Base-by-base conservation (phyloP, 2,329 filamentous ascomycete genomes). In the Aphanoascus verrucosus region DNA sequence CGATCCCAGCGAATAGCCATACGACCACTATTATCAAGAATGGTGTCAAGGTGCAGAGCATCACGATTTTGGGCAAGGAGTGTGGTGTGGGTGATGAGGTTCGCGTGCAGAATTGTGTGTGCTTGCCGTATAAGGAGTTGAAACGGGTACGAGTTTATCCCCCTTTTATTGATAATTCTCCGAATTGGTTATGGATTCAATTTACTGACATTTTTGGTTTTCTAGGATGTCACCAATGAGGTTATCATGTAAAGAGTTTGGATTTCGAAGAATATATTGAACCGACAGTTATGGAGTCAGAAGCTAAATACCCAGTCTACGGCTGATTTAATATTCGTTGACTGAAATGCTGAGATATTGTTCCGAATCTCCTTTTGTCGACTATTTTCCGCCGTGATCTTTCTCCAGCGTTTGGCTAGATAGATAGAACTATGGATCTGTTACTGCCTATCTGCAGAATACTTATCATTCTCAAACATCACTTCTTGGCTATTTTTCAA, bases 21-120 rank as follows among this genome's bases (percentile, higher is more conserved):
- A 86, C 82, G 52, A 97, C 91, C 12, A 95, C 86, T 72, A 89
- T 97, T 64, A 79, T 97, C 71, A 97, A 96, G 81, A 94, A 96
- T 65, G 93, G 93, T 49, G 84, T 97, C 71, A 97, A 97, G 78
- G 93, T 98, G 49, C 93, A 97, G 77, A 94, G 88, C 70, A 93
- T 97, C 67, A 97, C 91, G 45, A 98, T 97, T 61, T 72, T 98
- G 58, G 91, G 91, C 67, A 96, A 97, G 77, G 93, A 98, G 71
- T 97, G 91, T 65, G 82, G 77, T 53, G 93, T 97, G 31, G 89
- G 85, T 3, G 93, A 98, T 64, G 93, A 97, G 72, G 84, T 97
- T 9, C 82, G 89, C 58, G 89, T 98, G 62, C 91, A 97, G 75
- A 97, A 98, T 75, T 98, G 93, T 69, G 84, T 98, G 56, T 97